phyloP scores from a whole-genome alignment of 1,284 basidiomycete species.

The Cronartium quercuum region DNA sequence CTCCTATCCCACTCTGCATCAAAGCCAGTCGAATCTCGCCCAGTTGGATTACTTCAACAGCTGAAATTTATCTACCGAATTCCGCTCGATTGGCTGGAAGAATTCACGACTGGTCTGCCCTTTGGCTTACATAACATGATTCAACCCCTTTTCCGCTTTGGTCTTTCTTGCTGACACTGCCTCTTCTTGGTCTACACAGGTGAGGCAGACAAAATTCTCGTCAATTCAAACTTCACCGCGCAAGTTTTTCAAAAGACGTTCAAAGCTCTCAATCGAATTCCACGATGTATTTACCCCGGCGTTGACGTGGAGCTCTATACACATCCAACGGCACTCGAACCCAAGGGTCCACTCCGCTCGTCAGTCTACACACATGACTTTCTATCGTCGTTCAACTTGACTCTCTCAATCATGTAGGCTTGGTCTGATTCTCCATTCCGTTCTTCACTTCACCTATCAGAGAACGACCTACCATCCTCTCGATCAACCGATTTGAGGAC shows the following conservation, averaged over 20 bases:
- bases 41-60: slow-evolving; percentile 47
- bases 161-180: neutral
- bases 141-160: neutral
- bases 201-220: slow-evolving; percentile 80
- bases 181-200: slow-evolving; percentile 51
- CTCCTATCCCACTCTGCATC: slow-evolving; percentile 54
- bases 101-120: slow-evolving; percentile 72
- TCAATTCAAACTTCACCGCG: slow-evolving; percentile 85
- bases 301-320: slow-evolving; percentile 54
- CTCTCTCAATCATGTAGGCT: neutral
- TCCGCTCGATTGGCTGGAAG: slow-evolving; percentile 86
- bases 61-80: slow-evolving; percentile 71
- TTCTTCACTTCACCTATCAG: slow-evolving; percentile 51
- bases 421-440: neutral
- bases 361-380: neutral
- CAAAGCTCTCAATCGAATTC: slow-evolving; percentile 47
- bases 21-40: slow-evolving; percentile 13
- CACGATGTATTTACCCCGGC: slow-evolving; percentile 81
- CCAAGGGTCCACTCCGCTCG: neutral
- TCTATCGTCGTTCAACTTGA: neutral
- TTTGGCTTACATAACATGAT: neutral
- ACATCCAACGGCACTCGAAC: slow-evolving; percentile 2
- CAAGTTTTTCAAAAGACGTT: slow-evolving; percentile 52
- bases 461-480: slow-evolving; percentile 68
- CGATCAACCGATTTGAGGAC: slow-evolving; percentile 88